Percentiles rank a stretch among this genome's conserved stretches.
These are phyloP conservation scores for Monsonia emarginata DNA, from an alignment of 441 rosid genomes.

Conservation along the genomic window DNA sequence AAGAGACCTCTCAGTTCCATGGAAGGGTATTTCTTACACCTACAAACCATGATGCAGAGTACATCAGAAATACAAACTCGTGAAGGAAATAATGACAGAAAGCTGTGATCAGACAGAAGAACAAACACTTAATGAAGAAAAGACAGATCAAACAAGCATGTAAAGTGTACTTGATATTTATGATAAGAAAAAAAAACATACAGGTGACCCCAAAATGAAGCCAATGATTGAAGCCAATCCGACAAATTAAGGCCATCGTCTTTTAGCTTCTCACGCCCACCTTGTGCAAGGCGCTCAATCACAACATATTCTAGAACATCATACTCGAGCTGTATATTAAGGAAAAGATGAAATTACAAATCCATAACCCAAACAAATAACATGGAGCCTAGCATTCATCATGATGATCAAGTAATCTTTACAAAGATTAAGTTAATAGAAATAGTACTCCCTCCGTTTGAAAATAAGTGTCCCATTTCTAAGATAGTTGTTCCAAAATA, in stretches of 20 bases:
- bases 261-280: constrained; percentile 95
- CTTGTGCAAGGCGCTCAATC: constrained; percentile 89
- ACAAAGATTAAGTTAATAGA: background rate
- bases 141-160: background rate
- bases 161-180: background rate
- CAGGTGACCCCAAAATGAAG: constrained; percentile 99
- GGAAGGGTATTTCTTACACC: constrained; percentile 99
- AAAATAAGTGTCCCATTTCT: too few relatives aligned
- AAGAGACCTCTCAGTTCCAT: constrained; percentile 99
- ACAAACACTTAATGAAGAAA: background rate
- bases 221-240: constrained; percentile 99
- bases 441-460: too few relatives aligned
- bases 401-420: background rate
- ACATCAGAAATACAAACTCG: constrained; percentile 3
- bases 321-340: constrained; percentile 74
- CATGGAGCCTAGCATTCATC: background rate
- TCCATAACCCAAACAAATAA: constrained; percentile 8
- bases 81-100: background rate
- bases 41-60: constrained; percentile 20
- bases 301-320: constrained; percentile 98
- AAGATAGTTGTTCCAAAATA: too few relatives aligned
- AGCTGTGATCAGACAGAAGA: background rate
- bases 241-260: constrained; percentile 98
- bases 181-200: constrained; percentile 43
- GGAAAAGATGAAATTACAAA: constrained; percentile 16